Percentiles rank a stretch among this genome's conserved stretches.
Evolutionary conservation across 495 filamentous ascomycete genomes (phyloP).

Genomic region (Talaromyces stipitatus): DNA sequence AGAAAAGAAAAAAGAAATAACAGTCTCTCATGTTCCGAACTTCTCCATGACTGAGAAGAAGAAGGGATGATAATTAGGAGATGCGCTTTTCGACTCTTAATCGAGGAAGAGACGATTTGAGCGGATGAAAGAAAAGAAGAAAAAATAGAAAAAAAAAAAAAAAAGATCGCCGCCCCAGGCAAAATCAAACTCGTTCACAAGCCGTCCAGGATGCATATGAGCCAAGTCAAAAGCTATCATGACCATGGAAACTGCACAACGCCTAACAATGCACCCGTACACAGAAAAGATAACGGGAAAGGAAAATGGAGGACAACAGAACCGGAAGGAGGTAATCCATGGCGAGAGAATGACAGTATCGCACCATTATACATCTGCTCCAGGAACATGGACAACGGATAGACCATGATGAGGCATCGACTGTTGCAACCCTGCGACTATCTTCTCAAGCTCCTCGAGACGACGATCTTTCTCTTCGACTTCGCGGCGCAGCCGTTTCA

Average conservation of each 20-base stretch:
- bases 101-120: neutral
- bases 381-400: neutral
- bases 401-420: slow-evolving; percentile 25
- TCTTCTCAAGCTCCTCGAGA: slow-evolving; percentile 36
- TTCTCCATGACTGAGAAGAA: neutral
- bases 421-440: slow-evolving; percentile 37
- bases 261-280: neutral
- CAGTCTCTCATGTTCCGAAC: neutral
- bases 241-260: slow-evolving; percentile 3
- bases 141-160: neutral
- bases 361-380: neutral
- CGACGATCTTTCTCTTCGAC: slow-evolving; percentile 45
- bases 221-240: neutral
- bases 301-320: neutral
- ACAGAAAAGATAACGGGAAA: neutral
- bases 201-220: slow-evolving; percentile 2
- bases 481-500: slow-evolving; percentile 49
- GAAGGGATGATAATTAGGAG: neutral
- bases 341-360: neutral
- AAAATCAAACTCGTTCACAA: slow-evolving; percentile 3
- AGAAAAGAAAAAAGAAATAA: neutral
- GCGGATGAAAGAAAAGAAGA: neutral
- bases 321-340: neutral
- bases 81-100: neutral
- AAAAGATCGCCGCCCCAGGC: neutral